These are phyloP conservation scores for Saccharata proteae DNA, from an alignment of 2,329 filamentous ascomycete species.

Conservation along the genomic window DNA sequence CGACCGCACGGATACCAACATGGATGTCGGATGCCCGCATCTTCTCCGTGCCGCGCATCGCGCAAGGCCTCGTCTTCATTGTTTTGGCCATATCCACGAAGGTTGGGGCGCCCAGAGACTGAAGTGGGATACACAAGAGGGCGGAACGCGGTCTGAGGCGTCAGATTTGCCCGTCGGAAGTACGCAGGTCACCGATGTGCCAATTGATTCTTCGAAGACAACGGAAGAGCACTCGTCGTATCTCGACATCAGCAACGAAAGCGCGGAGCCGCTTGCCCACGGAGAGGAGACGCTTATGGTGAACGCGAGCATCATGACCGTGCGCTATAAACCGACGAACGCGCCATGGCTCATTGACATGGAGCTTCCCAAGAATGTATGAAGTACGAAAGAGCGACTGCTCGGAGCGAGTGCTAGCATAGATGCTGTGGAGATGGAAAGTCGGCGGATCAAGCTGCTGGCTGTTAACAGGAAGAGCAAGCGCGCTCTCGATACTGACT, in stretches of 20 bases:
- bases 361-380: slow-evolving; percentile 26
- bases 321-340: slow-evolving; percentile 37
- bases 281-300: slow-evolving; percentile 45
- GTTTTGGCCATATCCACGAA: slow-evolving; percentile 53
- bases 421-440: no score
- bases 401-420: no score
- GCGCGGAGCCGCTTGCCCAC: slow-evolving; percentile 21
- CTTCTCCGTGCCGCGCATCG: slow-evolving; percentile 40
- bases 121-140: slow-evolving; percentile 21
- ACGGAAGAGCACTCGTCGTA: slow-evolving; percentile 13
- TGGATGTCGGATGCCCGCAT: slow-evolving; percentile 42
- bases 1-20: slow-evolving; percentile 26
- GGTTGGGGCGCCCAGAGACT: slow-evolving; percentile 29
- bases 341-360: slow-evolving; percentile 46
- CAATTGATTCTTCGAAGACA: slow-evolving; percentile 1
- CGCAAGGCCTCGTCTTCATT: slow-evolving; percentile 42
- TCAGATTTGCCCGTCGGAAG: neutral
- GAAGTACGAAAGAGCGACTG: no score
- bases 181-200: no score
- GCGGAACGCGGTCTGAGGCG: neutral
- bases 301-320: slow-evolving; percentile 45
- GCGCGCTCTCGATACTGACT: no score
- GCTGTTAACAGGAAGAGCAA: no score
- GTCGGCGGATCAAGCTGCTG: no score
- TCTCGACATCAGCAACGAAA: slow-evolving; percentile 20